Evolutionary conservation across 2,329 filamentous ascomycete species (phyloP).

Genomic region (Pseudopithomyces maydicus): DNA sequence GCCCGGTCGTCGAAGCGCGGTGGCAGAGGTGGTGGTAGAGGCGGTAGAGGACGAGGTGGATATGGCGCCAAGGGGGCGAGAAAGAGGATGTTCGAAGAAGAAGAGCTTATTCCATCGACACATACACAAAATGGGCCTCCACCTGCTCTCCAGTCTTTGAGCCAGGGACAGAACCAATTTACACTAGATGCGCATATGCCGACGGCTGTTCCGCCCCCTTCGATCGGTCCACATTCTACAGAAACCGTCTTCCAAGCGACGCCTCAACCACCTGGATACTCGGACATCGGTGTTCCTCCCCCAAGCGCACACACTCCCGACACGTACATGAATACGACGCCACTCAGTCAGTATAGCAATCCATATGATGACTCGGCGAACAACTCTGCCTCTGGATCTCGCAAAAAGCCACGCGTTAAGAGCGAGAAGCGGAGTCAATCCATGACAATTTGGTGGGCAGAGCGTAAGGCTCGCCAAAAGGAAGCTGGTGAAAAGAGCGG

Average conservation of each 20-base stretch:
- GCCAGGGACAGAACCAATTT: conserved; percentile 45
- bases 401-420: conserved; percentile 46
- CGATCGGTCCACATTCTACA: conserved; percentile 32
- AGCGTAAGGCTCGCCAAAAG: conserved; percentile 46
- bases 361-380: conserved; percentile 31
- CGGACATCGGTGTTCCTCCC: conserved; percentile 25
- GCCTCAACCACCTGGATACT: conserved; percentile 30
- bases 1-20: conserved; percentile 36
- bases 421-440: conserved; percentile 51
- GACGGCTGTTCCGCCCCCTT: conserved; percentile 19
- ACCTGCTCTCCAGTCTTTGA: conserved; percentile 39
- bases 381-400: conserved; percentile 30
- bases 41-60: conserved; percentile 51
- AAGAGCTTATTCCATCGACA: conserved; percentile 23
- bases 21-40: conserved; percentile 53
- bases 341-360: conserved; percentile 39
- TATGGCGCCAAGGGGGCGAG: conserved; percentile 56
- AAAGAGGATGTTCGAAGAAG: conserved; percentile 36
- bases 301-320: conserved; percentile 35
- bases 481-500: conserved; percentile 39
- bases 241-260: conserved; percentile 43
- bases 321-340: conserved; percentile 41
- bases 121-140: conserved; percentile 32
- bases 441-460: conserved; percentile 55
- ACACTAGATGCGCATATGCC: conserved; percentile 36